Base-by-base conservation (phyloP, 768 basidiomycete genomes). In the Hebeloma cylindrosporum region DNA sequence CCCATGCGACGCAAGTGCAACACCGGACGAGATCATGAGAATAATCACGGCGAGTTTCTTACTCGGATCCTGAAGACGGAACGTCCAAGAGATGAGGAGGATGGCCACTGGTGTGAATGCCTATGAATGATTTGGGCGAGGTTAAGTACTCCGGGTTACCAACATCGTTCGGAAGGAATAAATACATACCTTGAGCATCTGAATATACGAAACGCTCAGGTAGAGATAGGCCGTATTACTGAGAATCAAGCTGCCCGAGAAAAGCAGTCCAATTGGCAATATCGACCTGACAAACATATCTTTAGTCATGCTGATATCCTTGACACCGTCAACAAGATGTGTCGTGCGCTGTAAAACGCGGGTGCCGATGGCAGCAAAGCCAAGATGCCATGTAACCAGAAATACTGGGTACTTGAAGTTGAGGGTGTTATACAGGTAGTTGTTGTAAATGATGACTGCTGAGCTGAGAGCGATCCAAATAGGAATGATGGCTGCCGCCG, bases 391-490 rank as follows among this genome's bases (percentile, higher is more conserved):
- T 30, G 92, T 94, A 43, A 93, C 92, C 34, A 93, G 78, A 67
- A 94, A 95, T 52, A 96, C 92, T 21, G 94, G 94, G 71, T 73
- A 96, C 59, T 81, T 80, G 74, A 96, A 96, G 48, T 82, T 66
- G 59, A 88, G 80, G 33, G 77, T 78, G 67, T 88, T 88, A 75
- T 89, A 92, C 55, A 90, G 67, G 61, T 83, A 83, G 65, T 93
- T 95, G 79, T 96, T 96, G 80, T 97, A 96, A 47, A 96, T 82
- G 69, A 97, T 97, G 62, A 97, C 94, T 6, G 81, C 63, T 18
- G 92, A 91, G 52, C 84, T 88, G 55, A 95, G 84, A 14, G 80
- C 69, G 59, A 96, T 97, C 95, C 95, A 98, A 44, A 95, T 71
- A 20, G 91, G 93, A 45, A 96, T 90, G 59, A 93, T 88, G 44